Evolutionary conservation across 805 yeast species (phyloP), one percentile per base, ranked within the genome.

Genomic region (Danielia reshetovae): DNA sequence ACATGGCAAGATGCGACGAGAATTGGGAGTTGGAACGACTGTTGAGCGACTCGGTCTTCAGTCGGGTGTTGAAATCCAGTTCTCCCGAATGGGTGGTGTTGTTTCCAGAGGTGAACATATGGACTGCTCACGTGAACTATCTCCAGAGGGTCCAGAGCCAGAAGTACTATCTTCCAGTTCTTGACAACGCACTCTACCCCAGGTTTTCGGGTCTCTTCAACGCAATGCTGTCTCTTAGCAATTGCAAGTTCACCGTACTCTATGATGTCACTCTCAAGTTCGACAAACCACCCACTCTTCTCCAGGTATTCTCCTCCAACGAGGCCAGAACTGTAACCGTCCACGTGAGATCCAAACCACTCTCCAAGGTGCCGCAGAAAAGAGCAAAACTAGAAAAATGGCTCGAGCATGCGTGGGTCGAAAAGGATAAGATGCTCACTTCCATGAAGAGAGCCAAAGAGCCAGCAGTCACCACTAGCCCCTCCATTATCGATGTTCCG

Each of bases 81-180:
- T 52, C 46, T n/a, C 65, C 63, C 18, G 72, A 75, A 45, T 79
- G 94, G 85, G 47, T 87, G 0, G 77, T 80, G 0, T 43, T 85
- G 7, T 88, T 88, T 45, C 97, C 97, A 0, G 97, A 89, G 57
- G 96, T 85, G 4, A 84, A 83, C 49, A 74, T 83, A 6, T 73
- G 75, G 55, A 74, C 79, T 0, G 63, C 71, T 8, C 71, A 71
- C 24, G 68, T 68, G 29, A 54, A 63, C 29, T 43, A 55, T 48
- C 33, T 72, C 26, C 94, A 87, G 41, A 63, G 69, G 25, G 66
- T 70, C 19, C 68, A 78, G 40, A 69, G 80, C 30, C 72, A 71
- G 26, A 69, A 71, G 37, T 77, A 71, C 48, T 81, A 71, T 36
- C 62, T 83, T n/a, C 85, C 90, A 0, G 59, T 55, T 11, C 68